Conservation (phyloP, 1,284 basidiomycete genomes). For the Omphalotus olearius region DNA sequence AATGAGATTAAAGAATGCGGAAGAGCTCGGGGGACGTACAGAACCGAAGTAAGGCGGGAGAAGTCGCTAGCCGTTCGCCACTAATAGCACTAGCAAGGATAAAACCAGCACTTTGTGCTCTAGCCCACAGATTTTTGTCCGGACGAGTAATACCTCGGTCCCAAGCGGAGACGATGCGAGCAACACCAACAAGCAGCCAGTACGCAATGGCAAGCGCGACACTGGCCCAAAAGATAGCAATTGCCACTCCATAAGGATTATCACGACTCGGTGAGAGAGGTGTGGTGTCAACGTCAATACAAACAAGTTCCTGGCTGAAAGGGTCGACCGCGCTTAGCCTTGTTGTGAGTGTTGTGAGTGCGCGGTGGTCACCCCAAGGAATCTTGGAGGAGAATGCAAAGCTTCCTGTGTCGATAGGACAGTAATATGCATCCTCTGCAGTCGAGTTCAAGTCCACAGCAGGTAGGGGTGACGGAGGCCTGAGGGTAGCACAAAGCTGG, state of each 20-base stretch:
- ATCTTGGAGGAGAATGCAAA: constrained; percentile 81
- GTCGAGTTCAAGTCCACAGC: constrained; percentile 27
- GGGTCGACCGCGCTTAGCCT: constrained; percentile 87
- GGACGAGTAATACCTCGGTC: constrained; percentile 59
- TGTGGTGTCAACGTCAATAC: constrained; percentile 77
- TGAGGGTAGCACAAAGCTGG: constrained; percentile 72
- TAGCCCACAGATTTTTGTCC: constrained; percentile 58
- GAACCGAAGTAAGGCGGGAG: constrained; percentile 85
- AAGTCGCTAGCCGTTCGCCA: constrained; percentile 82
- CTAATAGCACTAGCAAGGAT: constrained; percentile 91
- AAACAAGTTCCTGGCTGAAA: constrained; percentile 73
- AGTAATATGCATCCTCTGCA: constrained; percentile 39
- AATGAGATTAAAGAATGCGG: constrained; percentile 11
- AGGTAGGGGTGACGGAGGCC: constrained; percentile 68
- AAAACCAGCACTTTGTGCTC: constrained; percentile 77
- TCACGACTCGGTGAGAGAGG: constrained; percentile 59
- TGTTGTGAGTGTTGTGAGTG: constrained; percentile 81
- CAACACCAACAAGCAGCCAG: constrained; percentile 76
- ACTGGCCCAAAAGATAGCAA: constrained; percentile 79
- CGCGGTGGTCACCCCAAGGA: constrained; percentile 66
- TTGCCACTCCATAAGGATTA: constrained; percentile 68
- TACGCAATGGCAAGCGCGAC: constrained; percentile 76
- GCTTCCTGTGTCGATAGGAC: constrained; percentile 70
- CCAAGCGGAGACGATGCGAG: constrained; percentile 83
- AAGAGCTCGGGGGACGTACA: constrained; percentile 38